Evolutionary conservation across 345 rosid species (phyloP), one percentile per base, ranked within the genome.

Genomic region (Eucalyptus tenuipes): DNA sequence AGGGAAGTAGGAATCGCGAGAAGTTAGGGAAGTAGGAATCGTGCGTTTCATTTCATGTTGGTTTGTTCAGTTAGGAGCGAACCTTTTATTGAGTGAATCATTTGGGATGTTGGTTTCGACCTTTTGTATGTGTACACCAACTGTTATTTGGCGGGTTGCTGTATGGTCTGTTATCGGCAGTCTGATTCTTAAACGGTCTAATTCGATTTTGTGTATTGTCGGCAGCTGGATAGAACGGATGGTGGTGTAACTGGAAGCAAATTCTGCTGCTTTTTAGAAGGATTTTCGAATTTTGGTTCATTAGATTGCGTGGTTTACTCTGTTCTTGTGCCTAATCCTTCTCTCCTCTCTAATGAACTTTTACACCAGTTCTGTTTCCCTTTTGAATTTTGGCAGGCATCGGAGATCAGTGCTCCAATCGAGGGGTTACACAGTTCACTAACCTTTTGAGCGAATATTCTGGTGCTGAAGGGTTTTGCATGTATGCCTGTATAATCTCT

Each of bases 381-480:
- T 40, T 17, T 88, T 49, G 45, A 61, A 81, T 75, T 75, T 20
- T 90, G 92, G 88, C 94, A 97, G 99, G 99, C 52, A 95, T 96
- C 53, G 96, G 95, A 84, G 98, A 96, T 92, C 93, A 93, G 87
- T 97, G 99, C 92, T 91, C 95, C 88, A 89, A 91, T 90, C 90
- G 52, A 87, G 95, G 94, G 87, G 86, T 94, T 27, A 92, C 91
- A 84, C 93, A 91, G n/a, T 96, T 98, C 94, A 97, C 99, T 42
- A 92, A 95, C 88, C 91, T 88, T 85, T 95, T 96, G 71, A 27
- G 87, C 40, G 81, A 91, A 79, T 94, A 91, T 89, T 96, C 99
- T 80, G 97, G 97, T 40, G 92, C 97, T 91, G 89, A 93, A 86
- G 99, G 99, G 88, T 93, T 91, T 91, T 98, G 99, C 94, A 7